phyloP scores from a whole-genome alignment of 1,139 yeast genomes.

The Kodamaea arcana region DNA sequence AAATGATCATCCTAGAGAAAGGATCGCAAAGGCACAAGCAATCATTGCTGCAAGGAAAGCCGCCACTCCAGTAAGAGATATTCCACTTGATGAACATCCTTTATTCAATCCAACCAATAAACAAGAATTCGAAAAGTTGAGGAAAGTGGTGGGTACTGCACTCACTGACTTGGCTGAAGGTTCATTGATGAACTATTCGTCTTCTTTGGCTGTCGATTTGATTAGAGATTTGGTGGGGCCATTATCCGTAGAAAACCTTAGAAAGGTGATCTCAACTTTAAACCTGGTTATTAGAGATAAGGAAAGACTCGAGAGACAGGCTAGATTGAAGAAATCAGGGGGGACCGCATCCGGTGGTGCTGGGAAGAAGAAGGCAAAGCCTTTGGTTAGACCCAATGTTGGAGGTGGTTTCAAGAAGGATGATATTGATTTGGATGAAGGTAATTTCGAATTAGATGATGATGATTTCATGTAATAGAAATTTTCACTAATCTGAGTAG shows the following conservation, averaged over 20 bases:
- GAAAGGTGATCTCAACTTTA: conserved; percentile 83
- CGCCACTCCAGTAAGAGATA: conserved; percentile 49
- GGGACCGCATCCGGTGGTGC: conserved; percentile 91
- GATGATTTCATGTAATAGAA: conserved; percentile 91
- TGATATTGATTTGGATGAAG: conserved; percentile 47
- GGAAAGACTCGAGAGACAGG: conserved; percentile 84
- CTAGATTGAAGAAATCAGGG: conserved; percentile 72
- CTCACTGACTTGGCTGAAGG: conserved; percentile 61
- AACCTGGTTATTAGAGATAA: conserved; percentile 80
- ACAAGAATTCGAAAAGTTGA: conserved; percentile 75
- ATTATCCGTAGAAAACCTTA: conserved; percentile 70
- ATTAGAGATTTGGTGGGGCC: conserved; percentile 83
- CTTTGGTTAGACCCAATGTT: conserved; percentile 66
- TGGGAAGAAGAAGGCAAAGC: conserved; percentile 90
- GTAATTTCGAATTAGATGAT: conserved; percentile 59
- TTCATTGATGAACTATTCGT: conserved; percentile 64
- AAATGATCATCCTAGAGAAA: conserved; percentile 64
- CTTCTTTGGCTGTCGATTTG: conserved; percentile 77
- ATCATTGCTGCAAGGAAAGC: conserved; percentile 36
- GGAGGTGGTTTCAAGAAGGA: conserved; percentile 79
- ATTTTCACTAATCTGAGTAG: not conserved
- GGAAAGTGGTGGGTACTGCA: conserved; percentile 72
- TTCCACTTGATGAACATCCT: conserved; percentile 71
- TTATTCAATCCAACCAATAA: conserved; percentile 77
- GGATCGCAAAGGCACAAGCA: conserved; percentile 51